Evolutionary conservation across 306 rosid genomes (phyloP), one percentile per base, ranked within the genome.

Genomic region (Pterocarpus macrocarpus): DNA sequence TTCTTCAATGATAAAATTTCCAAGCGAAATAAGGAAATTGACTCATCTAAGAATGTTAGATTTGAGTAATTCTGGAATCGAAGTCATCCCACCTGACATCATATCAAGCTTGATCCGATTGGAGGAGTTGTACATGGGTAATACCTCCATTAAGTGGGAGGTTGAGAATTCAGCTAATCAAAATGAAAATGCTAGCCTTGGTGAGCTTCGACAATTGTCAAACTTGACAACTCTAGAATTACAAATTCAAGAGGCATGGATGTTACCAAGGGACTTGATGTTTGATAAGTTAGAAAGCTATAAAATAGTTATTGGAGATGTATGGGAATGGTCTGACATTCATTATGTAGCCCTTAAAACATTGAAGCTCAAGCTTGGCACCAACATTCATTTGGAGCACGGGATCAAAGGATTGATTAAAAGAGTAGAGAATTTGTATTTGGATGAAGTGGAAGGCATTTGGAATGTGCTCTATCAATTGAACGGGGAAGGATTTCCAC

Each of bases 361-460:
- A 2, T 15, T 87, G 35, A 84, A 71, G 63, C 78, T 82, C 22
- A 56, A 76, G 64, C 81, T 87, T 32, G 0, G 2, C 33, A 39
- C 39, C 11, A 39, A 2, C 53, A 57, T 33, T 66, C 79, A 82
- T 47, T 79, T 59, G 11, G 75, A 81, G 22, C 22, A 71, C 2
- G 61, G 80, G 38, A 33, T 88, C 8, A 64, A 39, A 79, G 63
- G 16, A 22, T 30, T 87, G n/a, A 64, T 85, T 0, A 50, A 80
- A 47, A 72, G 16, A 30, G 77, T 52, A 38, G 83, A 87, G 71
- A 57, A 36, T 22, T 76, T 87, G 69, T 45, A 71, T 3, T 14
- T 87, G 22, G 83, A 80, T 63, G 83, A 78, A 53, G 44, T 58
- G 11, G 58, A 45, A 74, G 70, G 63, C n/a, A 71, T 56, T 2